Conservation (phyloP, 495 filamentous ascomycete genomes). For the Neurospora sp. region DNA sequence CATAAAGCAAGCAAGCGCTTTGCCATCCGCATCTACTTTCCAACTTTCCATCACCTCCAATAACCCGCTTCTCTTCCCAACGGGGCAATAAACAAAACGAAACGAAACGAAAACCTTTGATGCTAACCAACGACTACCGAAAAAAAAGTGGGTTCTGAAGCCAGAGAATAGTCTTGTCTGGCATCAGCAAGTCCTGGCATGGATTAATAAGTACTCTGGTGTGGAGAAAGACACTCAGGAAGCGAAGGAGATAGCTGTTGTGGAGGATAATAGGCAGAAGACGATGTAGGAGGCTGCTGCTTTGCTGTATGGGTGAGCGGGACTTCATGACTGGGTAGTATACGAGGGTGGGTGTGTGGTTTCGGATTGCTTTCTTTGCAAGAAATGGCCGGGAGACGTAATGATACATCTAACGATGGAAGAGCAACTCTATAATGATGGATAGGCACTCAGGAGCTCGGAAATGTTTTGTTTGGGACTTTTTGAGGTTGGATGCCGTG, state of each 20-base stretch:
- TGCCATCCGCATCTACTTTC: not conserved
- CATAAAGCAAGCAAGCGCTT: not conserved
- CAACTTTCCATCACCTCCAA: not conserved
- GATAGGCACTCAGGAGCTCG: not conserved
- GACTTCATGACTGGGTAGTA: not conserved
- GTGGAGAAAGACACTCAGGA: constrained; percentile 18
- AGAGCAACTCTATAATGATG: not conserved
- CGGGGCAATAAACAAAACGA: not conserved
- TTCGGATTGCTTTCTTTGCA: not conserved
- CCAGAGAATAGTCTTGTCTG: constrained; percentile 85
- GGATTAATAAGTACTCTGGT: constrained; percentile 77
- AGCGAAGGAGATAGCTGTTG: not conserved
- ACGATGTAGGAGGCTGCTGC: not conserved
- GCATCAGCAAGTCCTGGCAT: constrained; percentile 81
- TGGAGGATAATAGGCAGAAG: not conserved
- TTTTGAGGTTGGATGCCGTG: not conserved
- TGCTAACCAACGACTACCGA: not conserved
- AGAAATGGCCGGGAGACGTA: not conserved
- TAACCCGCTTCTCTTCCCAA: not conserved
- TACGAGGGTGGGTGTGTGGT: not conserved
- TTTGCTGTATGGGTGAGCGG: not conserved
- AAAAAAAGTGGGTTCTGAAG: constrained; percentile 72
- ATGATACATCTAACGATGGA: not conserved
- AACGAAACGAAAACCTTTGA: not conserved
- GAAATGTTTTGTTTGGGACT: not conserved